A percentile compares a stretch with the other conserved stretches of the same genome.
phyloP scores from a whole-genome alignment of 192 early-diverging fungal species.

The Umbelopsis ramanniana region DNA sequence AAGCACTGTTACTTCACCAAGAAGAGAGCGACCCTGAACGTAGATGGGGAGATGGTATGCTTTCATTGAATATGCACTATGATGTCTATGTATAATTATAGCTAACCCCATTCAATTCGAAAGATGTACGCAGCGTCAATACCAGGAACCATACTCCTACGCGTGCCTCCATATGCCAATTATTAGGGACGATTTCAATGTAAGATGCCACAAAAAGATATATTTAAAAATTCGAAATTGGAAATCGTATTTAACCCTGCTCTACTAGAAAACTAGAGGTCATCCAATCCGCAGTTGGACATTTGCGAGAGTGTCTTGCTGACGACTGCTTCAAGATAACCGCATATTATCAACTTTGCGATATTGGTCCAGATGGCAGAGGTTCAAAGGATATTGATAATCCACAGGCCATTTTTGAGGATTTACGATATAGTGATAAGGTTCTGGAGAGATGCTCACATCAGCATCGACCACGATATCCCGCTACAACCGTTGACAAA shows the following conservation, averaged over 20 bases:
- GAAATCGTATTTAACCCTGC: neutral
- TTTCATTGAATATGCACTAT: neutral
- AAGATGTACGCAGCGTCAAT: constrained; percentile 32
- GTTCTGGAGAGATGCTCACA: constrained; percentile 17
- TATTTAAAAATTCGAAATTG: constrained; percentile 1
- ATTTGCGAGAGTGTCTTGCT: constrained; percentile 24
- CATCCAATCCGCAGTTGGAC: constrained; percentile 24
- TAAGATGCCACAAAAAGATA: neutral
- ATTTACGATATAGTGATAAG: constrained; percentile 20
- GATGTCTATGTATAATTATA: neutral
- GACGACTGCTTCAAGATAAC: constrained; percentile 31
- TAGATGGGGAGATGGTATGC: constrained; percentile 15
- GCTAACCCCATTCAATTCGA: neutral
- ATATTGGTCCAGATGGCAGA: constrained; percentile 31
- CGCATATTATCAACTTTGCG: constrained; percentile 32
- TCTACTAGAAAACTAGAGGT: constrained; percentile 27
- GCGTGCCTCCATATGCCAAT: constrained; percentile 22
- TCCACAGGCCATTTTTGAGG: constrained; percentile 11
- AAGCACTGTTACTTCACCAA: constrained; percentile 8
- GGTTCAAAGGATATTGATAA: constrained; percentile 6
- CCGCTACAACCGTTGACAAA: neutral
- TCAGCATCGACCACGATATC: constrained; percentile 3
- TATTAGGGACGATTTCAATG: constrained; percentile 30
- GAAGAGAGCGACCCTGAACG: constrained; percentile 17
- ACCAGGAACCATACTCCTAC: constrained; percentile 29